Evolutionary conservation across 768 basidiomycete genomes (phyloP).

Genomic region (Mycena belliarum): DNA sequence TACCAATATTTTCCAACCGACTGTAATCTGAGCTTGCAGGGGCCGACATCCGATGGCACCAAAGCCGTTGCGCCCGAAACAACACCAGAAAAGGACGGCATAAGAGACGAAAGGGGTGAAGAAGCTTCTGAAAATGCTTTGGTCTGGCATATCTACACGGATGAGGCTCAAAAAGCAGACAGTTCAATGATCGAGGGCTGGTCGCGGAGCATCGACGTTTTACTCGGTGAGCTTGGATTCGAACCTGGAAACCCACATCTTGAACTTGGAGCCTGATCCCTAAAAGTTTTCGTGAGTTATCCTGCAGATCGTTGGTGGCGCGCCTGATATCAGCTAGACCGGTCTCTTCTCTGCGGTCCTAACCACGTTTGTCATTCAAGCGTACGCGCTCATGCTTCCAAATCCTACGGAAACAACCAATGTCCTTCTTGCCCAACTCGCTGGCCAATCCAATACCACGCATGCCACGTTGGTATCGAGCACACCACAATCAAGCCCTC

Average conservation of each 20-base stretch:
- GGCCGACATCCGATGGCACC: constrained; percentile 6
- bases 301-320: background rate
- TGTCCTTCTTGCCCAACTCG: constrained; percentile 32
- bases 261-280: background rate
- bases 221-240: constrained; percentile 38
- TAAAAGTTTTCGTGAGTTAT: constrained; percentile 43
- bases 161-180: constrained; percentile 39
- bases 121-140: constrained; percentile 36
- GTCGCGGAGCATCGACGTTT: constrained; percentile 44
- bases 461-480: constrained; percentile 5
- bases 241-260: too few relatives aligned
- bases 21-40: background rate
- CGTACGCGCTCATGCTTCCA: constrained; percentile 40
- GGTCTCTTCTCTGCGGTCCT: constrained; percentile 46
- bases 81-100: constrained; percentile 1
- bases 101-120: constrained; percentile 32
- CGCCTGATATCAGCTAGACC: constrained; percentile 27
- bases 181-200: constrained; percentile 37
- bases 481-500: constrained; percentile 15
- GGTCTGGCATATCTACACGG: constrained; percentile 46
- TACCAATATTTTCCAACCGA: background rate
- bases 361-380: constrained; percentile 46
- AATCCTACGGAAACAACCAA: constrained; percentile 36
- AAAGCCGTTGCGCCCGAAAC: background rate
- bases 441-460: constrained; percentile 25